Evolutionary conservation across 1,139 yeast genomes (phyloP), one percentile per base, ranked within the genome.

Genomic region (Nadsonia commutata): DNA sequence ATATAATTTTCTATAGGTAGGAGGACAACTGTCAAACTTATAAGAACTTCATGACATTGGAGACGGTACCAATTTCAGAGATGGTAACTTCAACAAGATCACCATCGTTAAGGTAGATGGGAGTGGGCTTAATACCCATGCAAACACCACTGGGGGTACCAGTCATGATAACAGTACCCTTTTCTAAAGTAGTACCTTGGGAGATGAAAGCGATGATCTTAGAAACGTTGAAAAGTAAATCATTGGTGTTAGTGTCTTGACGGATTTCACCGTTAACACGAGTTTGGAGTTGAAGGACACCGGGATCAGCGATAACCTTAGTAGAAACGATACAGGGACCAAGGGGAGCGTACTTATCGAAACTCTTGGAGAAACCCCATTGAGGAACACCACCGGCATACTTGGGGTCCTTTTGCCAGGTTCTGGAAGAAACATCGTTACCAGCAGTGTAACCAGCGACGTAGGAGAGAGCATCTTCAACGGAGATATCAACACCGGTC

Each of bases 101-200:
- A 16, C 71, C 71, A 49, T 73, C 54, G 47, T 59, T 56, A 42
- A 73, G 58, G 68, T 70, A 73, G 8, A 6, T 21, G 33, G 43
- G 45, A 23, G 50, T 46, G 4, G 67, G 67, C 31, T 57, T 57
- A 48, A 64, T 54, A 20, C 71, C 73, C 64, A 70, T 60, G 2
- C 72, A 75, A 4, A 72, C 78, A 18, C 78, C 78, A 38, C 67
- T 58, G 22, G 77, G 77, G 5, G 77, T 72, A 18, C 77, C 77
- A 46, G 73, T 71, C 56, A 69, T 68, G 45, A 72, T 67, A 41
- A 71, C 51, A 45, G 70, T 73, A 37, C 77, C 77, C 3, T 72
- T 71, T 44, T 58, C 57, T 39, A 72, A 60, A 1, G 76, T 72
- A 7, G 72, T 63, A 3, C 77, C 76, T 53, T 70, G 74, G 37